phyloP scores from a whole-genome alignment of 768 basidiomycete genomes.

The Lentinula sp. region DNA sequence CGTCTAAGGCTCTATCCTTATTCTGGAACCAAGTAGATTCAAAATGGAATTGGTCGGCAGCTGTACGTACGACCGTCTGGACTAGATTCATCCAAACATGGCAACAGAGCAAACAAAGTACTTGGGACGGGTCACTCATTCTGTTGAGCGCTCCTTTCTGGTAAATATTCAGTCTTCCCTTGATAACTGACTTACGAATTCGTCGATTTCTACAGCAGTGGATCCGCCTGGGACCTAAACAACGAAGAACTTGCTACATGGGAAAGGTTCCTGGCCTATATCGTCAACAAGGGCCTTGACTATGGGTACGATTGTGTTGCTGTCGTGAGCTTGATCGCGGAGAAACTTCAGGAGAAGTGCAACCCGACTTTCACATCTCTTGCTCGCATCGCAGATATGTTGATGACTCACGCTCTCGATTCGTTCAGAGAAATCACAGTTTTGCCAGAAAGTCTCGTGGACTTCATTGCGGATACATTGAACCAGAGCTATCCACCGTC shows the following conservation, averaged over 20 bases:
- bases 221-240: conserved; percentile 44
- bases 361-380: conserved; percentile 33
- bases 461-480: conserved; percentile 57
- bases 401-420: conserved; percentile 50
- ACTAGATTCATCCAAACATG: conserved; percentile 48
- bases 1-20: conserved; percentile 35
- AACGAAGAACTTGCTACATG: conserved; percentile 52
- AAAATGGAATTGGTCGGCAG: conserved; percentile 30
- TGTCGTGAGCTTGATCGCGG: conserved; percentile 54
- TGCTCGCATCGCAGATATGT: conserved; percentile 53
- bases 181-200: conserved; percentile 4
- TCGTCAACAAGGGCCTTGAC: conserved; percentile 53
- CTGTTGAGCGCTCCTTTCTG: conserved; percentile 60
- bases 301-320: conserved; percentile 45
- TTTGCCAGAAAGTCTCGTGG: conserved; percentile 47
- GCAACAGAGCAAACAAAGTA: conserved; percentile 34
- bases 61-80: conserved; percentile 52
- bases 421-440: conserved; percentile 34
- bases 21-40: conserved; percentile 42
- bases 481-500: conserved; percentile 62
- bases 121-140: conserved; percentile 50
- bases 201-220: conserved; percentile 20
- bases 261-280: conserved; percentile 49
- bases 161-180: conserved; percentile 28
- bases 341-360: conserved; percentile 33